Evolutionary conservation across 2,329 filamentous ascomycete species (phyloP), one percentile per base, ranked within the genome.

Genomic region (Claviceps sp.): DNA sequence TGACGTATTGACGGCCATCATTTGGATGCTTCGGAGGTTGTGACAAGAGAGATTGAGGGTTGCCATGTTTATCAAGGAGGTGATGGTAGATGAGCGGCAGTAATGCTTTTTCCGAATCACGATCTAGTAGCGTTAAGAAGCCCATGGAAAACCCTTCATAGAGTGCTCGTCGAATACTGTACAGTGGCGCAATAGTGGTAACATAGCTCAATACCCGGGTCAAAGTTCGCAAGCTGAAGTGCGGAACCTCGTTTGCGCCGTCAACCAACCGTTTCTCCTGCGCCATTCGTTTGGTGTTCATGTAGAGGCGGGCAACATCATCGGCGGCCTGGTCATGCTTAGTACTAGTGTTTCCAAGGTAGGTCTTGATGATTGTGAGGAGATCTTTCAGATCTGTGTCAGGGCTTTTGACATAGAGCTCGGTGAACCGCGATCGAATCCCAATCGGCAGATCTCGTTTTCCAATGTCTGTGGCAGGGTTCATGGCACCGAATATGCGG

Each of bases 121-220:
- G 79, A 61, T 91, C 84, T 13, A 99, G 75, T 5, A 96, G 78
- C 0, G 94, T 98, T 52, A 96, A 72, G 62, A 98, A 99, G 48
- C 90, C 93, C 94, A 98, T 98, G 16, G 88, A 89, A 63, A 97
- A 97, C 0, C 93, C 94, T 72, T 99, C 93, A 56, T 86, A 95
- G 1, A 97, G 72, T 11, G 91, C 87, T 61, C 94, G 75, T 24
- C 93, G 82, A 43, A 97, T 72, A 13, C 87, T 89, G 67, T 95
- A 96, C 4, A 85, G 78, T 0, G 88, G 82, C 0, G 87, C 80
- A 56, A 96, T 90, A 50, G 90, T 85, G 57, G 84, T 82, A 18
- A 91, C 89, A 64, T 96, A 98, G 40, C 84, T 86, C 50, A 99
- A 70, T 1, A 93, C 88, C 52, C 94, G 81, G 20, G 94, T 96